phyloP scores from a whole-genome alignment of 1,284 basidiomycete genomes.

The Apiotrichum veenhuisii region DNA sequence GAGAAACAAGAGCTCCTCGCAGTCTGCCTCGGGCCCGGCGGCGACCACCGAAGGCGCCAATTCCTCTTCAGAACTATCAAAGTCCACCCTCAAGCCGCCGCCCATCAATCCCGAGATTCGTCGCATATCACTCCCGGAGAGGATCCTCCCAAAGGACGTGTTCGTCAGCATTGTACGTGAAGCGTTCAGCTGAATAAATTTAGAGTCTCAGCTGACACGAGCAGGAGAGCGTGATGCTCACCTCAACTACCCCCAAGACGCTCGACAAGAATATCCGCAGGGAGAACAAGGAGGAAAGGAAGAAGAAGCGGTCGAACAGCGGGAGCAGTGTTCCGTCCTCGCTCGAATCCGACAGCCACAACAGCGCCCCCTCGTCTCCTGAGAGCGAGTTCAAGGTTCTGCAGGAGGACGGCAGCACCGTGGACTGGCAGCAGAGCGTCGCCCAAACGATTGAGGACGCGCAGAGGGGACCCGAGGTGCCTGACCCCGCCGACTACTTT shows the following conservation, averaged over 20 bases:
- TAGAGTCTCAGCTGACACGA: neutral
- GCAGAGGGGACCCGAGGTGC: neutral
- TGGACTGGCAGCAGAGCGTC: neutral
- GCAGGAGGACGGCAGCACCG: neutral
- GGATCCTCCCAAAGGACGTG: constrained; percentile 4
- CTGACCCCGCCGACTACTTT: constrained; percentile 21
- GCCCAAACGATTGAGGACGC: neutral
- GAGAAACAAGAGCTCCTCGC: neutral
- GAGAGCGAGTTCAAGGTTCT: neutral
- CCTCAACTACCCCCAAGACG: neutral
- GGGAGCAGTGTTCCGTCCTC: no score
- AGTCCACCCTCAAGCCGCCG: constrained; percentile 1
- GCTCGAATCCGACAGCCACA: no score
- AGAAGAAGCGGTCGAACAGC: neutral
- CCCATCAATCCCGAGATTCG: constrained; percentile 6
- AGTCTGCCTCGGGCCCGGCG: no score
- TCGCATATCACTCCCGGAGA: constrained; percentile 20
- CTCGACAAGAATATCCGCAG: neutral
- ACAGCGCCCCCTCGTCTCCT: neutral
- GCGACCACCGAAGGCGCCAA: no score
- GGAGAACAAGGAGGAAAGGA: neutral
- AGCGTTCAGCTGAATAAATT: neutral
- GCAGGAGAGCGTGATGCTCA: neutral
- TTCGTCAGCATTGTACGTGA: constrained; percentile 18
- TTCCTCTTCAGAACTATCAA: no score